Evolutionary conservation across 2,329 filamentous ascomycete genomes (phyloP).

Genomic region (Ceratocystis destructans): DNA sequence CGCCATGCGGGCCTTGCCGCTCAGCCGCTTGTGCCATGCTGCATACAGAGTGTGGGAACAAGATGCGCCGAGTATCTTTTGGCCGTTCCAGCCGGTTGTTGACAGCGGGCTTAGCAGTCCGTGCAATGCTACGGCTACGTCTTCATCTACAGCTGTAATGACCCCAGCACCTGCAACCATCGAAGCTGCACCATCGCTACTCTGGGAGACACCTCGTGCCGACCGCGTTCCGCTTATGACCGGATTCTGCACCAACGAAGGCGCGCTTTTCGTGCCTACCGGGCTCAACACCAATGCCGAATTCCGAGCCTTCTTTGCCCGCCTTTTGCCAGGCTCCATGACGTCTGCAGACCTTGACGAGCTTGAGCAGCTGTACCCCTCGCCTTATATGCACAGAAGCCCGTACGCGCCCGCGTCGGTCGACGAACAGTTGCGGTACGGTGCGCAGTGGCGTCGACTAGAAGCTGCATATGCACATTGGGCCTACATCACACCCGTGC

Average conservation of each 20-base stretch:
- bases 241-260: constrained; percentile 59
- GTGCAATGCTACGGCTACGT: no score
- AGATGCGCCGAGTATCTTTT: constrained; percentile 29
- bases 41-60: constrained; percentile 1
- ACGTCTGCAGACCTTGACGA: constrained; percentile 36
- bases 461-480: constrained; percentile 51
- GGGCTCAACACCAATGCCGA: constrained; percentile 34
- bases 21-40: constrained; percentile 20
- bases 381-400: constrained; percentile 32
- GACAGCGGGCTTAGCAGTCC: constrained; percentile 37
- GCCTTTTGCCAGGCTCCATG: constrained; percentile 45
- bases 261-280: constrained; percentile 47
- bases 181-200: constrained; percentile 34
- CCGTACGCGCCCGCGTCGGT: constrained; percentile 30
- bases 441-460: constrained; percentile 42
- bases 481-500: constrained; percentile 49
- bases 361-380: constrained; percentile 49
- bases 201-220: constrained; percentile 30
- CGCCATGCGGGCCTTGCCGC: constrained; percentile 32
- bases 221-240: constrained; percentile 38
- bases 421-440: constrained; percentile 25
- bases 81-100: constrained; percentile 58
- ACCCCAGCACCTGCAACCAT: constrained; percentile 26
- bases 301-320: constrained; percentile 47
- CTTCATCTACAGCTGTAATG: constrained; percentile 32